A percentile compares a stretch with the other conserved stretches of the same genome.
phyloP scores from a whole-genome alignment of 768 basidiomycete species.

The Naganishia vishniacii region DNA sequence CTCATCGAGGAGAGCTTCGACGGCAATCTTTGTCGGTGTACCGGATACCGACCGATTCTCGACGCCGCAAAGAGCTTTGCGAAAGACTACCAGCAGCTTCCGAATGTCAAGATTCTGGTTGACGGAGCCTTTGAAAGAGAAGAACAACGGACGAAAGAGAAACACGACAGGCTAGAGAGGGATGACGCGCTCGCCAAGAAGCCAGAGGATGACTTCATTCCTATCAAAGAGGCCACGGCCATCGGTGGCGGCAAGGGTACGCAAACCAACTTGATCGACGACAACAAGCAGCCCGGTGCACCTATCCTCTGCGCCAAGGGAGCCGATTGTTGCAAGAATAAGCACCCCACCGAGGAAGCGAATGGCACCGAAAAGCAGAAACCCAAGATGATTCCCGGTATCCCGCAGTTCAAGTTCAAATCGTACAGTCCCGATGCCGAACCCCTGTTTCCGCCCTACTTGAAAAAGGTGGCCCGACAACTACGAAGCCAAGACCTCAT shows the following conservation, averaged over 20 bases:
- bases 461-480: slow-evolving; percentile 23
- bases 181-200: slow-evolving; percentile 19
- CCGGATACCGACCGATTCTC: slow-evolving; percentile 37
- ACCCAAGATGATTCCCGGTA: slow-evolving; percentile 24
- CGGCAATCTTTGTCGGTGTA: slow-evolving; percentile 38
- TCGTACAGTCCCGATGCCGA: slow-evolving; percentile 36
- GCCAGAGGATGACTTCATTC: slow-evolving; percentile 29
- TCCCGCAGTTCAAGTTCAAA: slow-evolving; percentile 37
- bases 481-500: slow-evolving; percentile 19
- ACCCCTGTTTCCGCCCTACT: slow-evolving; percentile 35
- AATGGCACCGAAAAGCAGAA: neutral
- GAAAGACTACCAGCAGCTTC: slow-evolving; percentile 25
- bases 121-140: slow-evolving; percentile 10
- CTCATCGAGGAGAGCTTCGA: slow-evolving; percentile 36
- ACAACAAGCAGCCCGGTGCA: slow-evolving; percentile 22
- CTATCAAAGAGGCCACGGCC: slow-evolving; percentile 30
- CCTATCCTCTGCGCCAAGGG: slow-evolving; percentile 35
- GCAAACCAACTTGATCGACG: slow-evolving; percentile 19
- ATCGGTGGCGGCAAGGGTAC: slow-evolving; percentile 20
- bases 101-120: slow-evolving; percentile 14
- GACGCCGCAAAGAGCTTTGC: slow-evolving; percentile 37
- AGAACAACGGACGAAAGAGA: neutral
- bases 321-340: slow-evolving; percentile 36
- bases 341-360: neutral
- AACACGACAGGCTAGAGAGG: slow-evolving; percentile 21